phyloP scores from a whole-genome alignment of 2,329 filamentous ascomycete species.

The Aspergillus clavatus region DNA sequence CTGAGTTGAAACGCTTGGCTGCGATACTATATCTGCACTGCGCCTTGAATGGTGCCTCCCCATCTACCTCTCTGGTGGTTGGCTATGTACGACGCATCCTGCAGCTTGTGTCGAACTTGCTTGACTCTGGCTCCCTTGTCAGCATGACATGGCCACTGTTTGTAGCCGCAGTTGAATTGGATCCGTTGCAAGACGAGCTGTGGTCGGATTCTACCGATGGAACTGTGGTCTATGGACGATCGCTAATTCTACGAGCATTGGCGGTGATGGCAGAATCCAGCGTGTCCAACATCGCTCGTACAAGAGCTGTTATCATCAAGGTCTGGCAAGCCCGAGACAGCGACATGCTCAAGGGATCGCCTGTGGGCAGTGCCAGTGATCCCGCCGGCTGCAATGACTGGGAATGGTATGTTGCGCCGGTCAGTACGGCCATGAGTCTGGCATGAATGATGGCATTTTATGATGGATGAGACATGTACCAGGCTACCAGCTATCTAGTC shows the following conservation, averaged over 20 bases:
- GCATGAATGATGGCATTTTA: constrained; percentile 23
- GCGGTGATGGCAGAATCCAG: constrained; percentile 40
- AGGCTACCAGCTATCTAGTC: not conserved
- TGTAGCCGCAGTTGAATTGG: constrained; percentile 42
- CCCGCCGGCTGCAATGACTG: constrained; percentile 35
- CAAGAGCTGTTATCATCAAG: constrained; percentile 44
- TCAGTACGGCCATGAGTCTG: constrained; percentile 41
- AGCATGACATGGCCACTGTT: constrained; percentile 43
- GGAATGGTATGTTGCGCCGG: constrained; percentile 40
- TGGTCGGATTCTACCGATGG: constrained; percentile 21
- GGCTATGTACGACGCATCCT: constrained; percentile 34
- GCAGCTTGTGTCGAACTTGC: constrained; percentile 28
- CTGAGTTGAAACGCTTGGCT: constrained; percentile 43
- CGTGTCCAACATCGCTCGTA: constrained; percentile 43
- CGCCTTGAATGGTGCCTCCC: constrained; percentile 41
- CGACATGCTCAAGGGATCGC: constrained; percentile 23
- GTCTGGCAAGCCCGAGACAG: constrained; percentile 46
- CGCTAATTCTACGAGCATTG: constrained; percentile 39
- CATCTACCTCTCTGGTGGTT: constrained; percentile 34
- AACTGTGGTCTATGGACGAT: constrained; percentile 29
- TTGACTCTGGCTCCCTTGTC: constrained; percentile 29
- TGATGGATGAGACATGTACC: not conserved
- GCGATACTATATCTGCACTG: constrained; percentile 46
- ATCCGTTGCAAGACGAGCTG: constrained; percentile 35
- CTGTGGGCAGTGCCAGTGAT: constrained; percentile 11